phyloP scores from a whole-genome alignment of 768 basidiomycete genomes.

The Cantharellus anzutake region DNA sequence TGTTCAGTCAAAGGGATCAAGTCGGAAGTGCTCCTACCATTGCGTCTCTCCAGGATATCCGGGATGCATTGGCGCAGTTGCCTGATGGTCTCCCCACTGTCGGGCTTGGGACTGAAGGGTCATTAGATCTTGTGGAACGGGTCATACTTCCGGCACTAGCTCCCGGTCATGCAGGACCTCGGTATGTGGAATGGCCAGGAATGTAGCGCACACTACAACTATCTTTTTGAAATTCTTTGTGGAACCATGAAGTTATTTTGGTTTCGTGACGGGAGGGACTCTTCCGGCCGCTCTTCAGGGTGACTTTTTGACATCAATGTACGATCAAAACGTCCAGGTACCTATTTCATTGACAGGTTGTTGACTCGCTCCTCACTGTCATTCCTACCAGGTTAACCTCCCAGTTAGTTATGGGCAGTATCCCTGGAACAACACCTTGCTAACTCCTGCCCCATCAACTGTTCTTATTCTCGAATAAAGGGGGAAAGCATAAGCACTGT shows the following conservation, averaged over 20 bases:
- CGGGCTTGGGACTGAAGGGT: conserved; percentile 17
- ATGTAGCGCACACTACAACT: conserved; percentile 8
- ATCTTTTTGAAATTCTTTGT: conserved; percentile 1
- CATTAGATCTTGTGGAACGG: conserved; percentile 14
- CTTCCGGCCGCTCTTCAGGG: conserved; percentile 19
- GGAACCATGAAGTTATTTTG: conserved; percentile 12
- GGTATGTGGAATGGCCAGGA: conserved; percentile 2
- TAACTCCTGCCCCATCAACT: not conserved
- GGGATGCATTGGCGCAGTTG: conserved; percentile 11
- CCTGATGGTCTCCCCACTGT: conserved; percentile 14
- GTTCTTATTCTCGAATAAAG: not conserved
- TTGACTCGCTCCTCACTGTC: not conserved
- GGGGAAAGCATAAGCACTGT: conserved; percentile 14
- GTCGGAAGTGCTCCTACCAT: not conserved
- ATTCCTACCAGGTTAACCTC: conserved; percentile 7
- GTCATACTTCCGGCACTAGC: conserved; percentile 17
- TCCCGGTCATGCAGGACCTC: conserved; percentile 21
- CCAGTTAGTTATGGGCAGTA: conserved; percentile 8
- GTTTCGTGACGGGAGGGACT: conserved; percentile 19
- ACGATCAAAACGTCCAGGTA: conserved; percentile 21
- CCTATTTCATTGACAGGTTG: not conserved
- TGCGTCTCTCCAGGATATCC: conserved; percentile 4
- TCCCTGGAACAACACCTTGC: not conserved
- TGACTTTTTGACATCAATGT: conserved; percentile 20
- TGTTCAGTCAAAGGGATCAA: not conserved